Base-by-base conservation (phyloP, 805 yeast genomes). In the Kregervanrija fluxuum region DNA sequence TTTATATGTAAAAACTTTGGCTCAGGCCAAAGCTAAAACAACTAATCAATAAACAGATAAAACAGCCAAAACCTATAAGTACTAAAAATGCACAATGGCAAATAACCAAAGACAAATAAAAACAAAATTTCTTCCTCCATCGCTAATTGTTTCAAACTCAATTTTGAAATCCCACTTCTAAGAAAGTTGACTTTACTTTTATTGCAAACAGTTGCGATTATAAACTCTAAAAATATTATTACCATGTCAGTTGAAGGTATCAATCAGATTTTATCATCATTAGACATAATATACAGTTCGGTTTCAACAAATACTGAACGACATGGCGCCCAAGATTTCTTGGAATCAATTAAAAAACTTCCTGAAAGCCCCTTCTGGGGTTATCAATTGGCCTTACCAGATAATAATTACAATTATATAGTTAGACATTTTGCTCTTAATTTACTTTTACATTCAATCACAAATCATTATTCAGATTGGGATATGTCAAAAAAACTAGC, bases 311-410 rank as follows among this genome's bases (percentile, higher is more conserved):
- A 86, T 57, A 65, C 64, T 4, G 73, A 75, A 44, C 63, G 84
- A 42, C 69, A 72, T 37, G 69, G 68, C 46, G 82, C 83, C 6
- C 83, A 79, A 54, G 57, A 51, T 1, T 86, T 87, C 52, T 69
- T 93, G 31, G 96, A 89, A 54, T 69, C 78, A 10, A 77, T 91
- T 22, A 90, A 87, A 58, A 66, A 71, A 37, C 80, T 83, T 49
- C 85, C 82, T 9, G 95, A 90, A 59, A 82, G 95, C 15, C 97
- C 99, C 0, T 77, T 69, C 49, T 88, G 95, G 90, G 97, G 97
- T 3, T 91, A 82, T 64, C 88, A 85, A 60, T 72, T 93, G 47
- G 88, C 95, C 1, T 59, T 77, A 22, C 77, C 77, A 1, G 76
- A 79, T 61, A 68, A 77, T 66, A 68, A 80, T 52, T 69, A 75